A percentile compares a stretch with the other conserved stretches of the same genome.
phyloP scores from a whole-genome alignment of 768 basidiomycete genomes.

The Boletus insuetus region DNA sequence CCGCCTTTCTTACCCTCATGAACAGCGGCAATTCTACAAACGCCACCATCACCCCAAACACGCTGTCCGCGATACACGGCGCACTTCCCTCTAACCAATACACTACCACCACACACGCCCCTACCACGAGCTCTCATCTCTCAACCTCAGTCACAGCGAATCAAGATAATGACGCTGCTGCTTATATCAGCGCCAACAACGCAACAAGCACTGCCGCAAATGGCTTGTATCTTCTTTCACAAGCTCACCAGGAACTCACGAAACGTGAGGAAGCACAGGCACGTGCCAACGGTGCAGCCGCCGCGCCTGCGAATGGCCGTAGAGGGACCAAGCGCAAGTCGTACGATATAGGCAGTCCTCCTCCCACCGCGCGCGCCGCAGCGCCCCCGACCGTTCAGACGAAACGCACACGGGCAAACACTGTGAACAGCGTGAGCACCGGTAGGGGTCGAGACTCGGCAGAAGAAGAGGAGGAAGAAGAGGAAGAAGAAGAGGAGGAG shows the following conservation, averaged over 20 bases:
- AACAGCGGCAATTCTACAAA: slow-evolving; percentile 49
- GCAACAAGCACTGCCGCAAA: slow-evolving; percentile 78
- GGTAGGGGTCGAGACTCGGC: slow-evolving; percentile 37
- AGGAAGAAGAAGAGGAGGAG: slow-evolving; percentile 40
- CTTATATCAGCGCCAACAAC: slow-evolving; percentile 45
- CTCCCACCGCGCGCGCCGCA: slow-evolving; percentile 28
- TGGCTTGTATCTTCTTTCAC: slow-evolving; percentile 88
- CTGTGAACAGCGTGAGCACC: slow-evolving; percentile 30
- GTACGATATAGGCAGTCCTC: slow-evolving; percentile 45
- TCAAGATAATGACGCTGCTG: slow-evolving; percentile 30
- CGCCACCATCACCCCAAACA: slow-evolving; percentile 60
- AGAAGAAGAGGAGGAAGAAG: slow-evolving; percentile 39
- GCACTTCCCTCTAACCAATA: slow-evolving; percentile 46
- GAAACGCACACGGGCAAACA: slow-evolving; percentile 40
- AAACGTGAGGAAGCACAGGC: slow-evolving; percentile 88
- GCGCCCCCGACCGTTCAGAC: slow-evolving; percentile 19
- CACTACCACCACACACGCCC: slow-evolving; percentile 30
- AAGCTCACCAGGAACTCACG: slow-evolving; percentile 94
- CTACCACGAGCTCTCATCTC: slow-evolving; percentile 34
- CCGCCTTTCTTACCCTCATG: slow-evolving; percentile 91
- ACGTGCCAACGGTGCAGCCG: slow-evolving; percentile 45
- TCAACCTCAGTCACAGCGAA: slow-evolving; percentile 35
- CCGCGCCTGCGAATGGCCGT: slow-evolving; percentile 30
- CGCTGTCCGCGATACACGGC: slow-evolving; percentile 62
- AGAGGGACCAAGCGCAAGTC: slow-evolving; percentile 72